phyloP scores from a whole-genome alignment of 495 filamentous ascomycete species.

The Aspergillus diversus region DNA sequence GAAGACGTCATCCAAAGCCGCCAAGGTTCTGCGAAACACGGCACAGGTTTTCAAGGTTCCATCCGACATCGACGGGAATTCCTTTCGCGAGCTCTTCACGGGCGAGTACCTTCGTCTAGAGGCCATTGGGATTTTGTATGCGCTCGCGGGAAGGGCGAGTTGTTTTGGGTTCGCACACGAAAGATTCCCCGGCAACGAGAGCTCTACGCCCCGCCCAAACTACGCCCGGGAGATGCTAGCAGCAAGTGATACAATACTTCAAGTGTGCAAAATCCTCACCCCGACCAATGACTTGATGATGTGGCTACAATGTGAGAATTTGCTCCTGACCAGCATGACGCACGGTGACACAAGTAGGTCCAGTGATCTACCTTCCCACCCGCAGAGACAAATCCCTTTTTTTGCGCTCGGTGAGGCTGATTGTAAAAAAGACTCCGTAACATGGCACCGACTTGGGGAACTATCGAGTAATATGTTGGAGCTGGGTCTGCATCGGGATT shows the following conservation, averaged over 20 bases:
- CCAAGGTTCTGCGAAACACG: slow-evolving; percentile 34
- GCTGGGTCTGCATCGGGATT: slow-evolving; percentile 59
- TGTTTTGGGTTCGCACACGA: slow-evolving; percentile 30
- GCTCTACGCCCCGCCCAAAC: slow-evolving; percentile 13
- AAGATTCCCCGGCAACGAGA: slow-evolving; percentile 13
- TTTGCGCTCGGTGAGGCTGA: neutral
- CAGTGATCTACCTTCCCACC: neutral
- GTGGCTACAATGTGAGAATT: slow-evolving; percentile 38
- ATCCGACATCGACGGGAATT: slow-evolving; percentile 15
- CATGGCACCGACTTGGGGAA: slow-evolving; percentile 38
- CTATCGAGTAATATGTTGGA: slow-evolving; percentile 47
- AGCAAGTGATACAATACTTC: slow-evolving; percentile 30
- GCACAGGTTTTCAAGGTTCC: slow-evolving; percentile 27
- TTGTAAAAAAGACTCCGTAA: slow-evolving; percentile 25
- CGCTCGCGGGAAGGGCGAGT: slow-evolving; percentile 33
- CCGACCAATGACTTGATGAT: slow-evolving; percentile 37
- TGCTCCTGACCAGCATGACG: slow-evolving; percentile 28
- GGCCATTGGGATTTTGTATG: slow-evolving; percentile 34
- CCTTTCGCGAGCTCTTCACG: slow-evolving; percentile 33
- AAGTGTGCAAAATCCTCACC: slow-evolving; percentile 37
- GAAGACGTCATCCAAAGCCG: slow-evolving; percentile 6
- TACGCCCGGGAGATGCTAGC: slow-evolving; percentile 35
- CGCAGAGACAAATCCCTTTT: neutral
- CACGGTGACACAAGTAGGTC: slow-evolving; percentile 37
- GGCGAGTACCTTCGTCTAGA: slow-evolving; percentile 33